Evolutionary conservation across 192 early-diverging fungal genomes (phyloP), one percentile per base, ranked within the genome.

Genomic region (Gryganskiella cystojenkinii): DNA sequence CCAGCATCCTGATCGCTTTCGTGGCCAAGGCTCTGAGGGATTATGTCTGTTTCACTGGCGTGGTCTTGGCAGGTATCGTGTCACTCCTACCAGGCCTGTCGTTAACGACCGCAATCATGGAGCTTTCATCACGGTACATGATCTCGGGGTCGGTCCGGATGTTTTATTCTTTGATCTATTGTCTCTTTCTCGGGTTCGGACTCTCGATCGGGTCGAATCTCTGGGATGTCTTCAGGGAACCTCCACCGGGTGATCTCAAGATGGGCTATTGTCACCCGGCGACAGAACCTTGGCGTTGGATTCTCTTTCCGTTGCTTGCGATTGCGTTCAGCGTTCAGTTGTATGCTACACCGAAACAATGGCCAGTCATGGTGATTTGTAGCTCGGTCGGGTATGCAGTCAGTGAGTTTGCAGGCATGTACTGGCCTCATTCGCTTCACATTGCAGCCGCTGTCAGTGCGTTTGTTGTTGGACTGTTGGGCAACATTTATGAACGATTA

Each of bases 41-140:
- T 35, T 74, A 90, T 58, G 84, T 93, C 31, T 91, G 90, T 80
- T 93, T 88, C 67, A 82, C 85, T 43, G 84, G 86, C 0, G 89
- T 90, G 8, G 83, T 83, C n/a, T 63, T 83, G 8, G 74, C 80
- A 7, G 89, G 83, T 33, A 82, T 90, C 47, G 85, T 90, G 9
- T 84, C 86, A 79, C 78, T 90, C 52, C 82, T 92, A 0, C 89
- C 91, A 0, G 96, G 96, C 1, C 83, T 96, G 33, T 83, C 88
- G 0, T 80, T 98, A 51, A 98, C 96, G 2, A 86, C 91, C 34
- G 83, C 92, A n/a, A 91, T 98, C 54, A 95, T 95, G 79, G 96
- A 98, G 67, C 83, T 98, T 55, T 89, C 92, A 1, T 92, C 94
- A 9, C 84, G 91, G 20, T 96, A 95, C 68, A 87, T 96, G 74